These are phyloP conservation scores for Leucosporidium scottii DNA, from an alignment of 768 basidiomycete genomes.

Conservation along the genomic window DNA sequence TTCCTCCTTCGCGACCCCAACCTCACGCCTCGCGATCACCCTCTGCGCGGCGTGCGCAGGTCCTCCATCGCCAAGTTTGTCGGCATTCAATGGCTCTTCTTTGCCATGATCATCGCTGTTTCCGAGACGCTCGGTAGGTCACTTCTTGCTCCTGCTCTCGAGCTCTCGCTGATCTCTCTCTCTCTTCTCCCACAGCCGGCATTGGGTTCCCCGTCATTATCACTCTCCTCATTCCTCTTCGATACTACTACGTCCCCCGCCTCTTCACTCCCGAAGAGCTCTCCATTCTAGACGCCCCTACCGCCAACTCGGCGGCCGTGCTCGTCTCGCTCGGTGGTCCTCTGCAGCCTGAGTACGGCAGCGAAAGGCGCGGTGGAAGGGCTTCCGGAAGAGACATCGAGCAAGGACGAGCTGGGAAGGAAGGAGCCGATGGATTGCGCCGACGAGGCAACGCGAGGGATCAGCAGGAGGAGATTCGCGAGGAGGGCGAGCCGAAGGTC, in stretches of 20 bases:
- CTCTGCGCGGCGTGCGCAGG: conserved; percentile 65
- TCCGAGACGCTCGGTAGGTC: conserved; percentile 75
- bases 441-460: neutral
- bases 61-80: conserved; percentile 67
- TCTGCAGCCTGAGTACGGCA: conserved; percentile 19
- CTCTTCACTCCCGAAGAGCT: conserved; percentile 69
- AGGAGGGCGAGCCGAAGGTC: neutral
- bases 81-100: conserved; percentile 67
- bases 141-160: neutral
- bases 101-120: conserved; percentile 80
- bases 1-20: conserved; percentile 68
- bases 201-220: conserved; percentile 89
- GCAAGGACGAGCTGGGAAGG: neutral
- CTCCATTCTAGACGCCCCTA: conserved; percentile 76
- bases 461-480: neutral
- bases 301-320: conserved; percentile 49
- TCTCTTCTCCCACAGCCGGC: conserved; percentile 52
- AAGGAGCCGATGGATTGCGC: neutral
- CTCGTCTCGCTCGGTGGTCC: conserved; percentile 37
- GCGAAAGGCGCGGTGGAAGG: neutral
- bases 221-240: conserved; percentile 68
- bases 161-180: too few relatives aligned
- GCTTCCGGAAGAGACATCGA: neutral
- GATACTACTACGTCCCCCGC: conserved; percentile 62
- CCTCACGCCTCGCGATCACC: conserved; percentile 57